These are phyloP conservation scores for Theileria orientalis DNA, from an alignment of 169 alveolate genomes.

Conservation along the genomic window DNA sequence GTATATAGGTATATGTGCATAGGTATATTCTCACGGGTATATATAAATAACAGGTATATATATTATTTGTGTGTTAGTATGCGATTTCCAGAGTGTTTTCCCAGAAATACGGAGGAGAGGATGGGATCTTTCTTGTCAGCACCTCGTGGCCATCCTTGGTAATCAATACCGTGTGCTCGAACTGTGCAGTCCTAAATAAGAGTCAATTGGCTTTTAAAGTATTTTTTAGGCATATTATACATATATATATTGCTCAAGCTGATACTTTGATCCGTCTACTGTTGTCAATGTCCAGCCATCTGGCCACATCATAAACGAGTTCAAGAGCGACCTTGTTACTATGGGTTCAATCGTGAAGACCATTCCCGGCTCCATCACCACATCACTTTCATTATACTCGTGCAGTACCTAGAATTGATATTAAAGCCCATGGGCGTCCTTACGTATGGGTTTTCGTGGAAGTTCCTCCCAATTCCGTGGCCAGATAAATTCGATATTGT, in stretches of 20 bases:
- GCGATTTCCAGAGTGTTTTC: constrained; percentile 17
- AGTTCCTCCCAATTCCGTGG: constrained; percentile 75
- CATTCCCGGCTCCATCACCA: constrained; percentile 76
- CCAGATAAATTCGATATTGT: constrained; percentile 69
- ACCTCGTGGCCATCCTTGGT: constrained; percentile 63
- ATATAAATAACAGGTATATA: background rate
- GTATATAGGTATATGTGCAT: background rate
- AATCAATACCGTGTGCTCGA: constrained; percentile 71
- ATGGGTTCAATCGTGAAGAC: constrained; percentile 81
- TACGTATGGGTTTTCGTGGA: constrained; percentile 70
- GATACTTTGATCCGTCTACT: constrained; percentile 60
- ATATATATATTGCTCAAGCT: background rate
- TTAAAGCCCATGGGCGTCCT: background rate
- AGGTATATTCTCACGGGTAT: background rate
- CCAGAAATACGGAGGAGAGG: constrained; percentile 52
- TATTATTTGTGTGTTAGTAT: background rate
- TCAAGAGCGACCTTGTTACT: constrained; percentile 46
- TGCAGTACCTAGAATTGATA: constrained; percentile 27
- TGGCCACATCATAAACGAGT: constrained; percentile 74
- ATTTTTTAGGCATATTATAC: background rate
- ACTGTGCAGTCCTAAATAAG: constrained; percentile 64
- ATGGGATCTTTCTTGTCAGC: constrained; percentile 54
- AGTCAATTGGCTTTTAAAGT: background rate
- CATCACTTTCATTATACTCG: constrained; percentile 58
- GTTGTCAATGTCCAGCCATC: constrained; percentile 82